Conservation (phyloP, 345 rosid species). For the Laguncularia racemosa region DNA sequence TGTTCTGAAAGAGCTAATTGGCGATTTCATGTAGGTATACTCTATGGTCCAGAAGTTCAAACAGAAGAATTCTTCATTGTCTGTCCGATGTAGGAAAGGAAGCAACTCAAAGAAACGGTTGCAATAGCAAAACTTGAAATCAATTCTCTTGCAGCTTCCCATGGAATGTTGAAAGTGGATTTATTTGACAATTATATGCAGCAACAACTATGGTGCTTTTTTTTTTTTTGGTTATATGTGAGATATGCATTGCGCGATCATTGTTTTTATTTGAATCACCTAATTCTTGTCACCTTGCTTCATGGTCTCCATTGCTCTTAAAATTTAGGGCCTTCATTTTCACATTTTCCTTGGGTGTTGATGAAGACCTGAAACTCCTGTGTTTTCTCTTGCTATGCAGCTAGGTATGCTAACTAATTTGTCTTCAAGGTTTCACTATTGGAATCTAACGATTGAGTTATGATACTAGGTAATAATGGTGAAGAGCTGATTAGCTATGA, state of each 20-base stretch:
- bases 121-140: slow-evolving; percentile 9
- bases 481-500: too few relatives aligned
- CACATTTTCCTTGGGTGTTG: neutral
- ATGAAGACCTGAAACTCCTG: neutral
- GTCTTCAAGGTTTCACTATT: too few relatives aligned
- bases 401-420: too few relatives aligned
- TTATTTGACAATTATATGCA: too few relatives aligned
- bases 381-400: too few relatives aligned
- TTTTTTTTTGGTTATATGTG: too few relatives aligned
- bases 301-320: slow-evolving; percentile 1
- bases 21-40: slow-evolving; percentile 32
- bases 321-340: neutral
- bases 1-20: too few relatives aligned
- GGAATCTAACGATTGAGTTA: too few relatives aligned
- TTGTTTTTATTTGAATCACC: neutral
- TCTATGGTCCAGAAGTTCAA: slow-evolving; percentile 53
- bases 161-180: too few relatives aligned
- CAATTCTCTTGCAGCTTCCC: neutral
- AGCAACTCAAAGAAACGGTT: slow-evolving; percentile 4
- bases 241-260: neutral
- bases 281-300: neutral
- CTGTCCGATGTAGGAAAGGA: slow-evolving; percentile 16
- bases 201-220: too few relatives aligned
- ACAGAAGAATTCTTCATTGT: slow-evolving; percentile 15
- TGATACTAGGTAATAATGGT: too few relatives aligned